Percentiles rank a stretch among this genome's conserved stretches.
phyloP scores from a whole-genome alignment of 371 early-diverging fungal species.

The Batkoa obscura region DNA sequence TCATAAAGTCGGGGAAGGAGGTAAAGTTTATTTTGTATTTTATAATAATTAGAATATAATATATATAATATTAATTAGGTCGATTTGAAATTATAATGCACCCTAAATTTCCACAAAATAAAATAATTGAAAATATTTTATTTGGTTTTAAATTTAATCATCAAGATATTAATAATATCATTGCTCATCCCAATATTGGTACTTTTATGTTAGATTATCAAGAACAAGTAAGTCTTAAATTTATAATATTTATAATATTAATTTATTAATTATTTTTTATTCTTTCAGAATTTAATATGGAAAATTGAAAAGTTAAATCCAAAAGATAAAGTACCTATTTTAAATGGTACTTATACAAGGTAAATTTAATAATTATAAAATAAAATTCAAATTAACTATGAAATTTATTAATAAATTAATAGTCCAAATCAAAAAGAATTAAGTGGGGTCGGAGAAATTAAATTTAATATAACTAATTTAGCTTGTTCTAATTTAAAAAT shows the following conservation, averaged over 20 bases:
- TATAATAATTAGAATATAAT: not conserved
- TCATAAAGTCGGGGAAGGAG: not conserved
- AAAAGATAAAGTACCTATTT: constrained; percentile 31
- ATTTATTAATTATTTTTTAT: not conserved
- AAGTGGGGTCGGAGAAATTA: constrained; percentile 38
- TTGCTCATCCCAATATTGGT: constrained; percentile 40
- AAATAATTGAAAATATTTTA: not conserved
- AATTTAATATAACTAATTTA: constrained; percentile 51
- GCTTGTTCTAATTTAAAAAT: constrained; percentile 56
- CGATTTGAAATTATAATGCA: not conserved
- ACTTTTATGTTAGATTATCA: constrained; percentile 57
- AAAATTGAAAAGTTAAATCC: constrained; percentile 37
- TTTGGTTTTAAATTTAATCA: constrained; percentile 45
- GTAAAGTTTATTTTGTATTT: not conserved
- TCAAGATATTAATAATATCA: constrained; percentile 28
- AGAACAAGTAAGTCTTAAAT: constrained; percentile 23
- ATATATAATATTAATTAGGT: not conserved
- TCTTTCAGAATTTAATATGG: constrained; percentile 32
- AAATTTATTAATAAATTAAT: not conserved
- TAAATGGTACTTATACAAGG: constrained; percentile 39
- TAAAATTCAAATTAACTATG: too few relatives aligned
- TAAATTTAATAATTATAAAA: not conserved
- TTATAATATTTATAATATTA: not conserved
- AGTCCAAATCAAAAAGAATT: constrained; percentile 12
- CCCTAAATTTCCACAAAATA: not conserved